These are phyloP conservation scores for Albophoma yamanashiensis DNA, from an alignment of 2,329 filamentous ascomycete species.

Conservation along the genomic window DNA sequence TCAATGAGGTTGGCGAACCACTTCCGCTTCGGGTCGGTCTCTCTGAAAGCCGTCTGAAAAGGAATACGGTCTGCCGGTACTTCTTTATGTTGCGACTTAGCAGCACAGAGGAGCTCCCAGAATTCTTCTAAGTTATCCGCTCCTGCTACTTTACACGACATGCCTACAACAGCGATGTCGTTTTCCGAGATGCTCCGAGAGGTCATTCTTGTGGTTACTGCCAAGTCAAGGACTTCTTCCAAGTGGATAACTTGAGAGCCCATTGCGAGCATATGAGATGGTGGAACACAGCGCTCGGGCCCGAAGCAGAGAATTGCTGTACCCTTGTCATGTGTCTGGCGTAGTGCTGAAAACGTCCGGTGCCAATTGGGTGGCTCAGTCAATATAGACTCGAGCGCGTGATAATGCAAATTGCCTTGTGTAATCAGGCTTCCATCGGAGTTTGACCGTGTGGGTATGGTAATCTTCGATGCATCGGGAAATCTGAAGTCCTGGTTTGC, in stretches of 20 bases:
- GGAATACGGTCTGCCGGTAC: not conserved
- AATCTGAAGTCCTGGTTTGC: not conserved
- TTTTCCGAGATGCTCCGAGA: not conserved
- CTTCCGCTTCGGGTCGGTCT: not conserved
- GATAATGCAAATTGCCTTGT: not conserved
- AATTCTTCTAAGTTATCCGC: constrained; percentile 20
- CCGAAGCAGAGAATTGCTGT: not conserved
- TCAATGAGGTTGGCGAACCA: constrained; percentile 14
- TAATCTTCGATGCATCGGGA: not conserved
- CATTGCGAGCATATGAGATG: not conserved
- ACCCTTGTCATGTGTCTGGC: not conserved
- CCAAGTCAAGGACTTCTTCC: not conserved
- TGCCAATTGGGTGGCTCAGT: not conserved
- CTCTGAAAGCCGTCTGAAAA: not conserved
- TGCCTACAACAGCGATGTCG: constrained; percentile 27
- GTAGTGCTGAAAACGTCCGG: not conserved
- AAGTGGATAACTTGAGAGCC: not conserved
- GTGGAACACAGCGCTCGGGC: not conserved
- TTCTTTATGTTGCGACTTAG: constrained; percentile 5
- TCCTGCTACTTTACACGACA: constrained; percentile 25
- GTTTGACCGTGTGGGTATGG: not conserved
- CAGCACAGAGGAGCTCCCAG: constrained; percentile 16
- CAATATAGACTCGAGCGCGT: not conserved
- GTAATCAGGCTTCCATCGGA: not conserved
- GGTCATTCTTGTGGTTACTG: not conserved